Evolutionary conservation across 129 eudicot species (phyloP).

Genomic region (Chrysanthemum makinoi): DNA sequence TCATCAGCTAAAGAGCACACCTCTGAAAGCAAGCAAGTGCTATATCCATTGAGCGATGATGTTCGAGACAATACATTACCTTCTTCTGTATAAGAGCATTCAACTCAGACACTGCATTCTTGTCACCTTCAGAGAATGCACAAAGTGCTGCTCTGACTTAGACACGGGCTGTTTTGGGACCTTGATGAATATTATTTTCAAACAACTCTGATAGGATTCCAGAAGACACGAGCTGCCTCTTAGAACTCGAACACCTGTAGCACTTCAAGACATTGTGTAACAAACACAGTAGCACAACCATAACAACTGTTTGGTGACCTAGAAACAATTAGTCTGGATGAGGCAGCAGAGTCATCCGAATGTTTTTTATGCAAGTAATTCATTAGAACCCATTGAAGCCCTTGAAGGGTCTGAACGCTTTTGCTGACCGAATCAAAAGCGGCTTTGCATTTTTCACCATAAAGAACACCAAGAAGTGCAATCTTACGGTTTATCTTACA

Average conservation of each 20-base stretch:
- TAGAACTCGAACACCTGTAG: conserved; percentile 84
- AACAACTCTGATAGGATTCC: conserved; percentile 91
- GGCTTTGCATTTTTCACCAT: conserved; percentile 99
- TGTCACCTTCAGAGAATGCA: conserved; percentile 94
- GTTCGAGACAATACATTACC: conserved; percentile 93
- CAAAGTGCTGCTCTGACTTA: conserved; percentile 96
- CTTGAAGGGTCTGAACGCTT: conserved; percentile 99
- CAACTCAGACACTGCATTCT: conserved; percentile 75
- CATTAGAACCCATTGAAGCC: conserved; percentile 95
- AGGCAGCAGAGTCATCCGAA: conserved; percentile 50
- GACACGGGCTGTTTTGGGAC: conserved; percentile 93
- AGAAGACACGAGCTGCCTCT: conserved; percentile 82
- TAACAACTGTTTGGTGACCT: conserved; percentile 94
- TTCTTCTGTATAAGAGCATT: conserved; percentile 84
- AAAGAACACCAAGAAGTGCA: conserved; percentile 97
- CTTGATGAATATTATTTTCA: conserved; percentile 97
- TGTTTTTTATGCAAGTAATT: conserved; percentile 87
- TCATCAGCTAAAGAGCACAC: conserved; percentile 92
- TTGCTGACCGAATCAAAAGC: conserved; percentile 99
- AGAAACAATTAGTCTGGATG: conserved; percentile 84
- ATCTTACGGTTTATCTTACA: conserved; percentile 95
- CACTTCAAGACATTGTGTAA: conserved; percentile 91
- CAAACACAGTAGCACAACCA: conserved; percentile 95
- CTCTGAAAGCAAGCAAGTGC: conserved; percentile 97
- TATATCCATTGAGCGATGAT: conserved; percentile 97